Conservation (phyloP, 768 basidiomycete genomes). For the Mycena vitilis region DNA sequence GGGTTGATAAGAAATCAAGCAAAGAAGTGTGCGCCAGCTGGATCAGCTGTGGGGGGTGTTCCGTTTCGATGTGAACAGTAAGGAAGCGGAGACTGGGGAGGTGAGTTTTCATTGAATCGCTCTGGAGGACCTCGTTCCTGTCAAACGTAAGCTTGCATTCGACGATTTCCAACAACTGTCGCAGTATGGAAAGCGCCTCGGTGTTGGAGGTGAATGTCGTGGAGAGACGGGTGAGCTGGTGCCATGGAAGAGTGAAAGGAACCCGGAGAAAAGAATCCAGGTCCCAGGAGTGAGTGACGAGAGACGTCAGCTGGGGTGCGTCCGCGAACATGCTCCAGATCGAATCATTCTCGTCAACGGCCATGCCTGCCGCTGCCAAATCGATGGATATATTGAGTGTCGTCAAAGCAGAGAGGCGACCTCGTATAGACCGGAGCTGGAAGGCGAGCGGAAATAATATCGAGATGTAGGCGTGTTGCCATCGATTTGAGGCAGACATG, state of each 20-base stretch:
- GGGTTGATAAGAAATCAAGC: conserved; percentile 13
- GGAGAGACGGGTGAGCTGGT: conserved; percentile 24
- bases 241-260: conserved; percentile 20
- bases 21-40: neutral
- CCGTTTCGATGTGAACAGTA: neutral
- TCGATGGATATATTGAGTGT: neutral
- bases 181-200: conserved; percentile 6
- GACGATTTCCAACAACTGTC: conserved; percentile 1
- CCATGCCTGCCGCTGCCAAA: neutral
- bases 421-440: neutral
- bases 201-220: conserved; percentile 5
- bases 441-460: neutral
- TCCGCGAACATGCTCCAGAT: conserved; percentile 7
- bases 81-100: conserved; percentile 15
- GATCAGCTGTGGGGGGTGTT: neutral
- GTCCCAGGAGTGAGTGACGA: neutral
- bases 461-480: conserved; percentile 1
- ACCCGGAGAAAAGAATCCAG: neutral
- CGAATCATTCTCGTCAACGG: neutral
- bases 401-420: neutral
- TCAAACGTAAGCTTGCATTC: conserved; percentile 9
- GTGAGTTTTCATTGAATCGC: neutral
- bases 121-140: neutral
- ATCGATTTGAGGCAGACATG: neutral
- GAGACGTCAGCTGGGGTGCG: neutral